These are phyloP conservation scores for Trapa bicornis DNA, from an alignment of 345 rosid genomes.

Conservation along the genomic window DNA sequence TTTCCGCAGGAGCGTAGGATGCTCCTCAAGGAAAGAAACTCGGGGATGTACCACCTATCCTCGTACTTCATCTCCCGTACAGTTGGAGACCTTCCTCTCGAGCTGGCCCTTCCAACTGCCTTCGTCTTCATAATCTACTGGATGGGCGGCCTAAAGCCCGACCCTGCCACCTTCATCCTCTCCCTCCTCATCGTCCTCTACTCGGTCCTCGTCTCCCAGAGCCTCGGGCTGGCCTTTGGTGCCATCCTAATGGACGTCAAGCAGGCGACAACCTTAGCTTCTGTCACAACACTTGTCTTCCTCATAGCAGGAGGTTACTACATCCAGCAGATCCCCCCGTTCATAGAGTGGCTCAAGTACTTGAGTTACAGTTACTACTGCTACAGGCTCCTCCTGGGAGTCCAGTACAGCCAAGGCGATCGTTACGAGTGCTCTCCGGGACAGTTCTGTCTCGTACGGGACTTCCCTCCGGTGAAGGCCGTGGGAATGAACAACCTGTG, in stretches of 20 bases:
- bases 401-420: slow-evolving; percentile 67
- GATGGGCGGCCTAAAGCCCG: slow-evolving; percentile 97
- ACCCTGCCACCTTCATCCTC: slow-evolving; percentile 64
- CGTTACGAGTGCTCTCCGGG: slow-evolving; percentile 70
- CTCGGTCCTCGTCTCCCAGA: slow-evolving; percentile 85
- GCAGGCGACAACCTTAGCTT: slow-evolving; percentile 93
- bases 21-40: slow-evolving; percentile 75
- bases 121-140: slow-evolving; percentile 93
- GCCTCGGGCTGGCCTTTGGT: slow-evolving; percentile 89
- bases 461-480: slow-evolving; percentile 70
- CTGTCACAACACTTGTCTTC: slow-evolving; percentile 91
- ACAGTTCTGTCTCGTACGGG: slow-evolving; percentile 63
- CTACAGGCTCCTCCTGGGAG: slow-evolving; percentile 90
- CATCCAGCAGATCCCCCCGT: slow-evolving; percentile 83
- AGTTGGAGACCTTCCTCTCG: slow-evolving; percentile 78
- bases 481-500: slow-evolving; percentile 71
- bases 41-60: slow-evolving; percentile 94
- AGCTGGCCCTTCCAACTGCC: slow-evolving; percentile 92
- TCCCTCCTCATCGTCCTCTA: slow-evolving; percentile 81
- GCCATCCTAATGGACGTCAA: slow-evolving; percentile 95
- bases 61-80: slow-evolving; percentile 93
- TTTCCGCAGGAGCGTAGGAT: slow-evolving; percentile 91
- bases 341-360: slow-evolving; percentile 94
- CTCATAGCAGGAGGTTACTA: slow-evolving; percentile 95
- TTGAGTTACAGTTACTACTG: slow-evolving; percentile 95